A percentile compares a stretch with the other conserved stretches of the same genome.
phyloP scores from a whole-genome alignment of 2,329 filamentous ascomycete genomes.

The Fusarium illudens region DNA sequence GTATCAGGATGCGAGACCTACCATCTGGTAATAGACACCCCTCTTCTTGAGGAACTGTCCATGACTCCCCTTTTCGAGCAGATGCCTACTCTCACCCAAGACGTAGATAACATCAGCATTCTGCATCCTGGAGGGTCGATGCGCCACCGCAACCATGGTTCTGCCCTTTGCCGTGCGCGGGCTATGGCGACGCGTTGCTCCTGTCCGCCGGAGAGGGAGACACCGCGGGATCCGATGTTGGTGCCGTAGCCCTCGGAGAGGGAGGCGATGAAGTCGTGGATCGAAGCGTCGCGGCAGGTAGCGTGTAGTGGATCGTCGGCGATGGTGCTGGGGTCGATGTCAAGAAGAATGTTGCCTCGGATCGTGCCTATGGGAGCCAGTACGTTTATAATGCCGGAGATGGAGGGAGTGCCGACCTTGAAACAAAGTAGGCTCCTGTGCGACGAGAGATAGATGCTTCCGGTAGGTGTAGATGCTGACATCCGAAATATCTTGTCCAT shows the following conservation, averaged over 20 bases:
- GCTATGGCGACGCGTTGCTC: constrained; percentile 77
- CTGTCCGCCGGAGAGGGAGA: constrained; percentile 73
- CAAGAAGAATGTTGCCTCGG: constrained; percentile 74
- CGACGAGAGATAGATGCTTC: constrained; percentile 72
- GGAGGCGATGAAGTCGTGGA: constrained; percentile 74
- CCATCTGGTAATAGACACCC: constrained; percentile 67
- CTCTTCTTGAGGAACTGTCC: constrained; percentile 58
- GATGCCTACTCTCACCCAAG: constrained; percentile 66
- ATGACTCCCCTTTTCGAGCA: constrained; percentile 64
- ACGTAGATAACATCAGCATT: constrained; percentile 83
- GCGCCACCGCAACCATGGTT: constrained; percentile 79
- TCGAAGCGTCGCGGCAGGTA: constrained; percentile 68
- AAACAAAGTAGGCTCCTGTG: constrained; percentile 78
- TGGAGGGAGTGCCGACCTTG: constrained; percentile 54
- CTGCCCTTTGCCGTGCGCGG: constrained; percentile 66
- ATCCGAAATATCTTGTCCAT: constrained; percentile 65
- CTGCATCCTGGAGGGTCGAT: constrained; percentile 78
- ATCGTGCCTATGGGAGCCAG: constrained; percentile 54
- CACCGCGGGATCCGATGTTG: constrained; percentile 70
- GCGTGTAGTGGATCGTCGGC: constrained; percentile 61
- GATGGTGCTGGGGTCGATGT: constrained; percentile 64
- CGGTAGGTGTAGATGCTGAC: constrained; percentile 72
- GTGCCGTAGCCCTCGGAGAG: constrained; percentile 75
- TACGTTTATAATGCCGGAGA: background rate
- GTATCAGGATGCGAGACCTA: constrained; percentile 45